Base-by-base conservation (phyloP, 495 filamentous ascomycete genomes). In the Chaetomium fimeti region DNA sequence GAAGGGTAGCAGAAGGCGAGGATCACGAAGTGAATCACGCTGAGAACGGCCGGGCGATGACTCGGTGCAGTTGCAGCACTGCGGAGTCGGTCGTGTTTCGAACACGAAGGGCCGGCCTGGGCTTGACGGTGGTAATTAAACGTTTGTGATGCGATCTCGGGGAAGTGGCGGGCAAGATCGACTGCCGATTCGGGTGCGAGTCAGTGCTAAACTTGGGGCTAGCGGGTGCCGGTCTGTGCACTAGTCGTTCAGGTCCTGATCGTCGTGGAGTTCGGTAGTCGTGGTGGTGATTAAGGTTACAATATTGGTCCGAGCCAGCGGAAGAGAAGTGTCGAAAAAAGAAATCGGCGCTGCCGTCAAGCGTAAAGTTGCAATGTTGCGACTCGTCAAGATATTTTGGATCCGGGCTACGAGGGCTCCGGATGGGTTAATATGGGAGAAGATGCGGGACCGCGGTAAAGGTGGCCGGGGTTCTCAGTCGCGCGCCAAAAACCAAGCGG, bases 371-470 rank as follows among this genome's bases (percentile, higher is more conserved):
- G 57, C 36, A 62, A 18, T 55, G 63, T 56, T 66, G 67, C 62
- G 62, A 42, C 45, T 60, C 53, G 66, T 64, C 48, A 65, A 45
- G 67, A 55, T 70, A 71, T 70, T 75, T 69, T 72, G 36, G 63
- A 69, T 69, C 62, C 67, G 64, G 70, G 20, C 51, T 11, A 66
- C 58, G 71, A 66, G 71, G 72, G 68, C 63, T 70, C 72, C 69
- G 72, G 59, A 13, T 49, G 36, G 62, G 62, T 75, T 73, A 73
- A 75, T 75, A 75, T 71, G 70, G 69, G 32, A 63, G 62, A 15
- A 0, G 47, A 59, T 64, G 42, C 62, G 62, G 51, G 36, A 24
- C 22, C 40, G 61, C 61, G 61, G 61, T 49, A 61, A 67, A 55
- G 54, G 25, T 43, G 59, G 45, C 56, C 42, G 38, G 56, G 61